Conservation (phyloP, 164 flowering plant genomes). For the Vitis cinerea region DNA sequence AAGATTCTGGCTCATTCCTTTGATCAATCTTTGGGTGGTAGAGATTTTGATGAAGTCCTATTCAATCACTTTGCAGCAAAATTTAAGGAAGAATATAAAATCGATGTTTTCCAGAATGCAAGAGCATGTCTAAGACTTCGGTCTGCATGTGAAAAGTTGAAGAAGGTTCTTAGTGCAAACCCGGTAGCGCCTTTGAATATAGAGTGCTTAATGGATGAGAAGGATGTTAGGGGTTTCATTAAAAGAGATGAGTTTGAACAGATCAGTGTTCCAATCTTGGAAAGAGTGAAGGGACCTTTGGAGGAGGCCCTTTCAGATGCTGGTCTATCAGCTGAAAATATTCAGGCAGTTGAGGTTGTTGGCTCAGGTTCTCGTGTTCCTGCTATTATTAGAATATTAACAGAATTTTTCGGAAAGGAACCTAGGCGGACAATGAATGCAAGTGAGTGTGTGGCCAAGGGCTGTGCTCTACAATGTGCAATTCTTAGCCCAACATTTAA, state of each 20-base stretch:
- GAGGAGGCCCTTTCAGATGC: conserved; percentile 82
- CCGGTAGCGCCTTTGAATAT: conserved; percentile 84
- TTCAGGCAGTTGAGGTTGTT: conserved; percentile 84
- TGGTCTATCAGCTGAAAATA: conserved; percentile 57
- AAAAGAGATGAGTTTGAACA: conserved; percentile 89
- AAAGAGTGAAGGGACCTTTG: conserved; percentile 77
- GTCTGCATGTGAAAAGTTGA: conserved; percentile 79
- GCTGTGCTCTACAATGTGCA: conserved; percentile 84
- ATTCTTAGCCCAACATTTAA: conserved; percentile 90
- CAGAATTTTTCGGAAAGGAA: conserved; percentile 85
- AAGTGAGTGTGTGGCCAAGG: conserved; percentile 90
- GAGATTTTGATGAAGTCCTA: conserved; percentile 90
- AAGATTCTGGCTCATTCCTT: conserved; percentile 71
- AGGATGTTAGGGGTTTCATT: conserved; percentile 80
- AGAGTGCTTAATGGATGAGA: conserved; percentile 98
- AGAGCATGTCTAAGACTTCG: conserved; percentile 77
- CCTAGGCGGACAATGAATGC: conserved; percentile 97
- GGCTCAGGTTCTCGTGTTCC: conserved; percentile 93
- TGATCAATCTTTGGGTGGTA: conserved; percentile 76
- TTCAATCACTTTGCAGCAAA: conserved; percentile 73
- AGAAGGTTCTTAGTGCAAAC: conserved; percentile 89
- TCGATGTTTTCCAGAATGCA: conserved; percentile 77
- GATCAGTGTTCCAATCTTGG: conserved; percentile 72
- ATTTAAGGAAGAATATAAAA: conserved; percentile 75
- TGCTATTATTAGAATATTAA: conserved; percentile 73